Percentiles rank a stretch among this genome's conserved stretches.
Evolutionary conservation across 768 basidiomycete genomes (phyloP).

Genomic region (Lyophyllum atratum): DNA sequence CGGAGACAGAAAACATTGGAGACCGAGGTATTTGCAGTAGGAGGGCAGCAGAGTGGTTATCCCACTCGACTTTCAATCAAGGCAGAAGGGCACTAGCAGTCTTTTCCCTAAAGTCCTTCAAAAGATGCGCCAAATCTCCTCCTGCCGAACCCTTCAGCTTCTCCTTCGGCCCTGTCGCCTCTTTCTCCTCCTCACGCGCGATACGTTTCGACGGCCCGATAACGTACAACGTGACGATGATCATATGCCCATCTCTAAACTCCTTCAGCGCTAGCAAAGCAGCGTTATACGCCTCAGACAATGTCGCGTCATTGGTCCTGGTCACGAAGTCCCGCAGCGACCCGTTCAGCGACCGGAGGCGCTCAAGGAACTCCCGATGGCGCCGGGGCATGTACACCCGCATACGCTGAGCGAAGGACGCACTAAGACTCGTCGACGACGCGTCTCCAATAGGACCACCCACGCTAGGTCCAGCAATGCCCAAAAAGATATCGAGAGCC

Average conservation of each 20-base stretch:
- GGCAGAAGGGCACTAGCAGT: constrained; percentile 6
- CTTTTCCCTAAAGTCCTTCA: constrained; percentile 8
- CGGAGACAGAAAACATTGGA: too few relatives aligned
- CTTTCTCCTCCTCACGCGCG: constrained; percentile 3
- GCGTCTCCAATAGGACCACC: neutral
- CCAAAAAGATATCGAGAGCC: constrained; percentile 73
- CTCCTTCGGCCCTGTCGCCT: neutral
- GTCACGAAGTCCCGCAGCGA: constrained; percentile 62
- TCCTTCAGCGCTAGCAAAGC: constrained; percentile 68
- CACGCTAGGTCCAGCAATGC: constrained; percentile 52
- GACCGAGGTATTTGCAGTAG: too few relatives aligned
- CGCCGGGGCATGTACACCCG: constrained; percentile 82
- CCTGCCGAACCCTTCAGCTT: constrained; percentile 13
- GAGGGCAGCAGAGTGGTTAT: too few relatives aligned
- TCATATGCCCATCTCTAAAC: constrained; percentile 81
- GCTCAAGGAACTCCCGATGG: constrained; percentile 74
- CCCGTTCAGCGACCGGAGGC: constrained; percentile 51
- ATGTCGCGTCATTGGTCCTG: constrained; percentile 26
- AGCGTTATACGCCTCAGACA: constrained; percentile 62
- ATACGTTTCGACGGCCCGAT: constrained; percentile 58
- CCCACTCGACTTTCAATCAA: too few relatives aligned
- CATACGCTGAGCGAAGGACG: constrained; percentile 55
- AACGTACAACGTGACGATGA: constrained; percentile 76
- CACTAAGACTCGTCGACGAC: constrained; percentile 1
- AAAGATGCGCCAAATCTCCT: constrained; percentile 5